phyloP scores from a whole-genome alignment of 331 rosid genomes.

The Quercus lobata region DNA sequence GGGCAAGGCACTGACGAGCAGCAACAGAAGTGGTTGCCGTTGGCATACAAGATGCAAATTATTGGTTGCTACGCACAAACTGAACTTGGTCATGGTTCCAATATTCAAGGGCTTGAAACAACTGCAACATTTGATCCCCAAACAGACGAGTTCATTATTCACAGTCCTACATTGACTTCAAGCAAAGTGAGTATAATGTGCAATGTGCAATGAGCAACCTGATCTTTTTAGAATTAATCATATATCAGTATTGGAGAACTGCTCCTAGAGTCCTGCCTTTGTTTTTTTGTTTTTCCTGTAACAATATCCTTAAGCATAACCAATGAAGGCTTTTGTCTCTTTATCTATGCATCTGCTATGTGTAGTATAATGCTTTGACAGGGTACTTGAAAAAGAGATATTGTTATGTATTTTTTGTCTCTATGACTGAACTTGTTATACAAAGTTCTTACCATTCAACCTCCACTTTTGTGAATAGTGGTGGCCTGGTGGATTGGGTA shows the following conservation, averaged over 20 bases:
- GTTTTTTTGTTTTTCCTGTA: neutral
- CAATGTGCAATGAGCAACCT: neutral
- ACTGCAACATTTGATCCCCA: constrained; percentile 88
- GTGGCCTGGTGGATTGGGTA: constrained; percentile 99
- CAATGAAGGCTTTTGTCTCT: constrained; percentile 1
- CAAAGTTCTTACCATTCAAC: constrained; percentile 21
- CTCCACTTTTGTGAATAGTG: constrained; percentile 55
- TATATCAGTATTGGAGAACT: neutral
- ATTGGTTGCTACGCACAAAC: constrained; percentile 99
- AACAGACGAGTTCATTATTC: constrained; percentile 76
- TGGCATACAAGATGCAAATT: constrained; percentile 92
- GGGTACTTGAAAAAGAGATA: neutral
- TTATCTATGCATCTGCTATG: neutral
- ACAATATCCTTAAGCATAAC: constrained; percentile 1
- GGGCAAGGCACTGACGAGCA: constrained; percentile 94
- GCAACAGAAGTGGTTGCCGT: constrained; percentile 83
- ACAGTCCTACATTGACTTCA: constrained; percentile 95
- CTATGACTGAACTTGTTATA: neutral
- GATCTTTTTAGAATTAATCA: neutral
- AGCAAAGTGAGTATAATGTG: constrained; percentile 68
- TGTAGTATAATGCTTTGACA: neutral
- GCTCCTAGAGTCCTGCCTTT: neutral
- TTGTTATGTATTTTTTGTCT: neutral
- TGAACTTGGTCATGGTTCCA: constrained; percentile 98
- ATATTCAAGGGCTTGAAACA: constrained; percentile 98